Base-by-base conservation (phyloP, 2,329 filamentous ascomycete genomes). In the Biscogniauxia sp. region DNA sequence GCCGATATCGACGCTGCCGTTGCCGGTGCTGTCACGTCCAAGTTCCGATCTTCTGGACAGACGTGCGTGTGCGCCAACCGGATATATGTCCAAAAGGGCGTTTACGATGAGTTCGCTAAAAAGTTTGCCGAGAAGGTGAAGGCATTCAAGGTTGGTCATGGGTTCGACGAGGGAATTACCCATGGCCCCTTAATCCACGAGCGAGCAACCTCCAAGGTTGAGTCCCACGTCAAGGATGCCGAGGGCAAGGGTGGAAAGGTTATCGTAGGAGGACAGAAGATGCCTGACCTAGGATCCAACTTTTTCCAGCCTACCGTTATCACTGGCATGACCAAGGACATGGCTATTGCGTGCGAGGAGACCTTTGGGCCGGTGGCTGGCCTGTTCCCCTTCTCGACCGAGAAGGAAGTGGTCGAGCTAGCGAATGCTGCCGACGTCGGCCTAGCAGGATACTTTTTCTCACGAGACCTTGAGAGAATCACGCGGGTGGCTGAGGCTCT, bases 331-430 rank as follows among this genome's bases (percentile, higher is more conserved):
- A 96, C 83, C 11, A 80, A 83, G 60, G 87, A 93, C 51, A 98
- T 98, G 95, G 83, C 85, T 61, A 84, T 98, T 67, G 88, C 91
- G 4, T 80, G 80, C 1, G 94, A 98, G 76, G 95, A 99, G 81
- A 99, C 94, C 0, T 99, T 99, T 73, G 95, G 95, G 0, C 95
- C 95, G 2, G 90, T 98, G 0, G 94, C 93, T 0, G 94, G 91
- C 0, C 77, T 98, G 15, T 97, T 97, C 80, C 84, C 88, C 54
- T 99, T 98, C 73, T 85, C 91, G 53, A 92, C 89, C 0, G 95
- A 98, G 77, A 88, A 90, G 57, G 93, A 98, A 70, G 95, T 97
- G 5, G 87, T 98, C 28, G 81, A 84, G 64, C 78, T 94, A 66
- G 94, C 95, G 3, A 99, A 99, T 76, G 77, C 80, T 51, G 82